Evolutionary conservation across 2,329 filamentous ascomycete genomes (phyloP).

Genomic region (Monilinia polystroma): DNA sequence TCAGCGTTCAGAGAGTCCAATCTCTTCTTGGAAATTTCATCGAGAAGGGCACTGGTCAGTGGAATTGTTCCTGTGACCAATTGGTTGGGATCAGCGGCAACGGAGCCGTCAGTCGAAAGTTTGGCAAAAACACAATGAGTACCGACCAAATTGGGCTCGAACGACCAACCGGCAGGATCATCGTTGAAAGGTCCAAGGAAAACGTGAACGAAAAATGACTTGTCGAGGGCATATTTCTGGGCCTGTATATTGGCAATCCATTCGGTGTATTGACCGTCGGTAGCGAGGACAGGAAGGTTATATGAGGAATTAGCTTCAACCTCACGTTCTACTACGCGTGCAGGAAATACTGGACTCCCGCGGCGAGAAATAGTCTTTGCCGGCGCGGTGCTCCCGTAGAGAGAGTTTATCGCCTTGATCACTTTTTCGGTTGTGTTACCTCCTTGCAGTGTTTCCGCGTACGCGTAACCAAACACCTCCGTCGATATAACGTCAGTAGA

Average conservation of each 20-base stretch:
- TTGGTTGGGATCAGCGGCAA: conserved; percentile 32
- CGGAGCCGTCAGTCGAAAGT: conserved; percentile 6
- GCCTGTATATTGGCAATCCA: conserved; percentile 69
- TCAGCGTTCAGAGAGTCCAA: conserved; percentile 36
- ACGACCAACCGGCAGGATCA: conserved; percentile 34
- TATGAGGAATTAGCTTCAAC: conserved; percentile 14
- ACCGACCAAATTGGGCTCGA: conserved; percentile 37
- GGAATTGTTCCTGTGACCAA: conserved; percentile 46
- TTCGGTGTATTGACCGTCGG: conserved; percentile 42
- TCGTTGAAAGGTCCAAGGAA: conserved; percentile 55
- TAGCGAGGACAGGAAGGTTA: conserved; percentile 26
- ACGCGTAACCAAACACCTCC: conserved; percentile 33
- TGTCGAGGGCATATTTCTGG: conserved; percentile 57
- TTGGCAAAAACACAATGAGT: conserved; percentile 43
- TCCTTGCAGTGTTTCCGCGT: conserved; percentile 44
- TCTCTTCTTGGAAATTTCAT: conserved; percentile 35
- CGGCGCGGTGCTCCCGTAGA: conserved; percentile 44
- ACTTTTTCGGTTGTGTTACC: conserved; percentile 61
- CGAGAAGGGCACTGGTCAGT: conserved; percentile 45
- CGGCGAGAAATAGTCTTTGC: conserved; percentile 5
- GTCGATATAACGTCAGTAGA: conserved; percentile 30
- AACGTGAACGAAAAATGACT: conserved; percentile 64
- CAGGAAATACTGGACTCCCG: not conserved
- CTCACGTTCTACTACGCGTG: not conserved
- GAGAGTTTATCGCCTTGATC: conserved; percentile 56